Evolutionary conservation across 208 protist species (phyloP), one percentile per base, ranked within the genome.

Genomic region (Leishmania tropica): DNA sequence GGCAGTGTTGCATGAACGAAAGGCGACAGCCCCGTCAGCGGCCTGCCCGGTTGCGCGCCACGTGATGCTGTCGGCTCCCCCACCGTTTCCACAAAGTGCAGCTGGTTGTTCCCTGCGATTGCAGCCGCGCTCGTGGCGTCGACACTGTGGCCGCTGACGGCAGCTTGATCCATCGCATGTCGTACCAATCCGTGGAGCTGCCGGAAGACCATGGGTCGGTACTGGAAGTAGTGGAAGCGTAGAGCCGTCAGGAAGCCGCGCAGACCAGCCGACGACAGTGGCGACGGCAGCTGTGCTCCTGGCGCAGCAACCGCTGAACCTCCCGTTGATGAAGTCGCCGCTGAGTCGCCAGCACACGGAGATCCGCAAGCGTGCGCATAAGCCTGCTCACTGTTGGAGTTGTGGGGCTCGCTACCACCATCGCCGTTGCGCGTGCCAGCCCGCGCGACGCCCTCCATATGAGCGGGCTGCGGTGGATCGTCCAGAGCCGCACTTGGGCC

Each of bases 221-320:
- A 87, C 48, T 85, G 83, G 74, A 97, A 97, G 81, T 95, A 97
- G 81, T 93, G 85, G 31, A 81, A 76, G 40, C 92, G 89, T 31
- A 97, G 74, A 75, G 88, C 88, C 1, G 51, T 56, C 0, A 97
- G 42, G 75, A 94, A 92, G 13, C 83, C 77, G 37, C 83, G 85
- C 17, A 97, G 76, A 7, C 91, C 91, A 35, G 75, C 62, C 8
- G 75, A 73, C 21, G 56, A 45, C 45, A 17, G 53, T 53, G 47
- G 28, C 8, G 47, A 13, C 11, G 73, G 7, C 3, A 24, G 24
- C 42, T 1, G 35, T 1, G 8, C 24, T 19, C 42, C 68, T 53
- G 15, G 19, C 42, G 21, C 68, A 73, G 42, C 37, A 24, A 19
- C 68, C 42, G 47, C 24, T 15, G 70, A 19, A 0, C 70, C 1